Evolutionary conservation across 2,329 filamentous ascomycete species (phyloP).

Genomic region (Monilinia fructigena): DNA sequence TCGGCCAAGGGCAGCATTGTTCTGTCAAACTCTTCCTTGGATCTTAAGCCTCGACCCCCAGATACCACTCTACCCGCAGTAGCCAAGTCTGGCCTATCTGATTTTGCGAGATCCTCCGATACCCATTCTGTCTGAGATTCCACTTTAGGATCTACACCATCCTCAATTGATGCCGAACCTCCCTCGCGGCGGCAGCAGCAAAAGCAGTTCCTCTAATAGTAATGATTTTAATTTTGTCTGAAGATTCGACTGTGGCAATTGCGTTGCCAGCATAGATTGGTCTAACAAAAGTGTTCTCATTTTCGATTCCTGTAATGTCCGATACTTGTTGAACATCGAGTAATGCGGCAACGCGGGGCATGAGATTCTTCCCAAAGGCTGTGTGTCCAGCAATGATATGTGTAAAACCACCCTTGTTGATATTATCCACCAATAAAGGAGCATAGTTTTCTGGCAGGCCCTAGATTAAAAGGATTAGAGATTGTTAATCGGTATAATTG

Average conservation of each 20-base stretch:
- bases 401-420: conserved; percentile 91
- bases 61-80: conserved; percentile 90
- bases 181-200: conserved; percentile 69
- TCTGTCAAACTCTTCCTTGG: conserved; percentile 94
- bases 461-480: conserved; percentile 44
- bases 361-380: conserved; percentile 91
- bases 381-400: conserved; percentile 90
- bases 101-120: conserved; percentile 88
- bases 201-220: conserved; percentile 95
- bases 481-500: background rate
- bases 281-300: conserved; percentile 90
- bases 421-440: conserved; percentile 90
- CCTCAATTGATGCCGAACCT: conserved; percentile 73
- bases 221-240: conserved; percentile 80
- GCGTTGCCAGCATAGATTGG: conserved; percentile 98
- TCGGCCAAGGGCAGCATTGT: conserved; percentile 92
- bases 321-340: conserved; percentile 92
- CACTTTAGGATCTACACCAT: conserved; percentile 79
- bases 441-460: conserved; percentile 92
- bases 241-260: conserved; percentile 91
- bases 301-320: conserved; percentile 82
- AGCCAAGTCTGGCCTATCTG: conserved; percentile 87
- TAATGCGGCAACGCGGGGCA: conserved; percentile 87
- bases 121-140: conserved; percentile 80
- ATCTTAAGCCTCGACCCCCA: conserved; percentile 91